Conservation (phyloP, 352 stramenopile species). For the Phytophthora hibernalis region DNA sequence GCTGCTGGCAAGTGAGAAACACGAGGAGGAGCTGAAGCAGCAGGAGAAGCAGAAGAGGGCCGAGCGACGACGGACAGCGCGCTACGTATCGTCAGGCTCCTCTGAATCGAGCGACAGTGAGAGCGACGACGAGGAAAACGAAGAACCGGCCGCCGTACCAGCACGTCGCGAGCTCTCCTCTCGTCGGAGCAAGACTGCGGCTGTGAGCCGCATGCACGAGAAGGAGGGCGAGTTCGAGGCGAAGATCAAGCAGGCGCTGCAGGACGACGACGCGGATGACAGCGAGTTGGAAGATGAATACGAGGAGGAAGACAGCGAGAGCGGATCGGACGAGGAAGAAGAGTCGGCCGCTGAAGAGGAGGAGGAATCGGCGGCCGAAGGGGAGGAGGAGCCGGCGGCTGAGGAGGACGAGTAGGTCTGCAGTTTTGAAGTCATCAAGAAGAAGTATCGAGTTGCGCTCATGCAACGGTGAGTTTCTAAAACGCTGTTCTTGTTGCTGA, state of each 20-base stretch:
- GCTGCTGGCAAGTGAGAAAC: constrained; percentile 37
- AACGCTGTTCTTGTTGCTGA: background rate
- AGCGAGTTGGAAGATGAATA: constrained; percentile 39
- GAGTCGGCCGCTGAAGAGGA: constrained; percentile 28
- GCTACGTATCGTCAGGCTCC: constrained; percentile 33
- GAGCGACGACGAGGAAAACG: constrained; percentile 38
- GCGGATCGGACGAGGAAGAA: constrained; percentile 34
- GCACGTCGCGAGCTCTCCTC: constrained; percentile 49
- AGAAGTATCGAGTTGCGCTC: background rate
- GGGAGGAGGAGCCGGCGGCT: constrained; percentile 25
- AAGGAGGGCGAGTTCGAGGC: constrained; percentile 65
- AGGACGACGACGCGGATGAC: constrained; percentile 52
- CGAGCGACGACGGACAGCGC: constrained; percentile 25
- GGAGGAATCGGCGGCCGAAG: constrained; percentile 24
- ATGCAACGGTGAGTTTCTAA: background rate
- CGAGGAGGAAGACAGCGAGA: constrained; percentile 36
- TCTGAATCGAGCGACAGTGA: constrained; percentile 44
- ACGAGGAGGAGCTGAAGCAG: constrained; percentile 50
- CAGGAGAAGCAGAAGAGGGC: constrained; percentile 48
- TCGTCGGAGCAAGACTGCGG: constrained; percentile 64
- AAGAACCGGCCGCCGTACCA: constrained; percentile 16
- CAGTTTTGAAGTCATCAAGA: background rate
- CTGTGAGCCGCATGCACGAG: constrained; percentile 65
- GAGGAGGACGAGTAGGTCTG: constrained; percentile 22
- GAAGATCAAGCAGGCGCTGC: constrained; percentile 62